Evolutionary conservation across 2,329 filamentous ascomycete genomes (phyloP).

Genomic region (Aspergillus chevalieri): DNA sequence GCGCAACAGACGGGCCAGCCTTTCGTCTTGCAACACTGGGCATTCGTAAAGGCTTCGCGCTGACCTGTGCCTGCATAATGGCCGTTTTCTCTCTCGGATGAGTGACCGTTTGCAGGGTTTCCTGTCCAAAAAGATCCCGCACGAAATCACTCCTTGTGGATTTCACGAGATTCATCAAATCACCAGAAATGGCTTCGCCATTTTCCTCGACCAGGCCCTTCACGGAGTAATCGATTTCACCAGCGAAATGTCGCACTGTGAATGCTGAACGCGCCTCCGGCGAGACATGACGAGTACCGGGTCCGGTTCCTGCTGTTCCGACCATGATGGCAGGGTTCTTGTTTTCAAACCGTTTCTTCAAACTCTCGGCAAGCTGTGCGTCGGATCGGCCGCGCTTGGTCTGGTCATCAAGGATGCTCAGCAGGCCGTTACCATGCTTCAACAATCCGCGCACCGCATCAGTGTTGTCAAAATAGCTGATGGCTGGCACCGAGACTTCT

Average conservation of each 20-base stretch:
- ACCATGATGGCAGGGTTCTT: conserved; percentile 89
- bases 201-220: conserved; percentile 89
- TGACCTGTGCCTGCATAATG: conserved; percentile 92
- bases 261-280: conserved; percentile 76
- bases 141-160: conserved; percentile 85
- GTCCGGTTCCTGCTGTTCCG: conserved; percentile 65
- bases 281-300: conserved; percentile 83
- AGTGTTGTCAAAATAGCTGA: conserved; percentile 96
- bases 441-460: conserved; percentile 88
- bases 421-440: conserved; percentile 84
- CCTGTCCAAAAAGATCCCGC: conserved; percentile 86
- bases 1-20: conserved; percentile 49
- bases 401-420: conserved; percentile 94
- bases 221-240: conserved; percentile 89
- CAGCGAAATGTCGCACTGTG: conserved; percentile 90
- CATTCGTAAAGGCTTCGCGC: conserved; percentile 86
- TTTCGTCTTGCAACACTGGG: conserved; percentile 87
- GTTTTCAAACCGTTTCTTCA: conserved; percentile 87
- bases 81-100: conserved; percentile 86
- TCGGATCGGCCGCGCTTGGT: conserved; percentile 84
- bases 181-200: conserved; percentile 88
- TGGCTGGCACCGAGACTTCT: conserved; percentile 81
- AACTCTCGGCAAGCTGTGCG: conserved; percentile 79
- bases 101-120: conserved; percentile 84
- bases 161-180: conserved; percentile 89